Base-by-base conservation (phyloP, 1,284 basidiomycete genomes). In the Leccinum variabile region DNA sequence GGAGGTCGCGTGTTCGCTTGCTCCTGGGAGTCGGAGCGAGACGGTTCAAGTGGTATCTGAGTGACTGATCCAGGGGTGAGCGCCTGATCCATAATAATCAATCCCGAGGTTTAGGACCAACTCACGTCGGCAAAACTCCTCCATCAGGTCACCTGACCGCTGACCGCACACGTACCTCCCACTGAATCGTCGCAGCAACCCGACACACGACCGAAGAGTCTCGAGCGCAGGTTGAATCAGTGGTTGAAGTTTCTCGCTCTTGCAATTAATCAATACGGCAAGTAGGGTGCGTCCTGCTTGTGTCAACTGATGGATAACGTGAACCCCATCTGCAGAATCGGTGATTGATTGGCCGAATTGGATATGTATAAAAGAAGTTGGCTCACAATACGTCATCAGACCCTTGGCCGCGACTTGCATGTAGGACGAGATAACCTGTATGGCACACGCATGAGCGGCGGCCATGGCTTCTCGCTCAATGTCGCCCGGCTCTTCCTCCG, bases 261-360 rank as follows among this genome's bases (percentile, higher is more conserved):
- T 88, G 75, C 89, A 90, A 70, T 92, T 92, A 54, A 95, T 80
- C 18, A 95, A 80, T 64, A 95, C 85, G 14, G 92, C 92, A 57
- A 95, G 86, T 11, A 95, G 81, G 1, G 94, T 94, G 54, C 94
- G 85, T 5, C 94, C 94, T n/a, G 94, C 94, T 71, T 95, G 93
- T 1, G 94, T 95, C 57, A 95, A 80, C 74, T 95, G 94, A 72
- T 96, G 94, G 55, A 95, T 95, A 63, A 95, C 93, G 74, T 95
- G 93, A 1, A 95, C 93, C 5, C 94, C 94, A 73, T 94, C 92
- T 94, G 68, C 58, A 28, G 57, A 61, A 59, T 22, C 46, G 61
- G 61, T 65, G 54, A 64, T 66, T 16, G 54, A 61, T 59, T 25
- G 57, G 65, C 66, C 53, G 41, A 57, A 61, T 57, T 52, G n/a